Base-by-base conservation (phyloP, 2,329 filamentous ascomycete genomes). In the Fusarium sororula region DNA sequence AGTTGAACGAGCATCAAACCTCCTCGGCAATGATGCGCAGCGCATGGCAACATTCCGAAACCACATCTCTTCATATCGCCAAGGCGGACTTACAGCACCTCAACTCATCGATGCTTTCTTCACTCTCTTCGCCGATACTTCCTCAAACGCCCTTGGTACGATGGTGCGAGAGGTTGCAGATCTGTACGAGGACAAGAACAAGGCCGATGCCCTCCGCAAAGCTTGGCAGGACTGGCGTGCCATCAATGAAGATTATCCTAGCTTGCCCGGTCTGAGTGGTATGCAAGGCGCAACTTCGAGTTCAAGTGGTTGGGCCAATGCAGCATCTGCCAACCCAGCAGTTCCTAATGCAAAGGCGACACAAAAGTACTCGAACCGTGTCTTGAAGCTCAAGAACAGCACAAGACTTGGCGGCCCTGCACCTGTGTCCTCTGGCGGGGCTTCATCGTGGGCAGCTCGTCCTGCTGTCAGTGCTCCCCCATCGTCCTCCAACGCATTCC, bases 181-280 rank as follows among this genome's bases (percentile, higher is more conserved):
- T 59, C 90, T 99, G 17, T 98, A 96, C 77, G 96, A 99, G 76
- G 92, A 97, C 75, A 88, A 92, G 56, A 80, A 82, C 24, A 98
- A 97, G 80, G 90, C 90, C 3, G 91, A 92, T 59, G 87, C 86
- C 2, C 85, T 99, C 7, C 89, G 95, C 32, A 92, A 92, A 77
- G 94, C 95, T 3, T 98, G 96, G 95, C 94, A 94, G 76, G 94
- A 98, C 82, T 98, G 96, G 94, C 94, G 94, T 53, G 95, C 95
- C 42, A 96, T 97, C 83, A 97, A 97, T 75, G 95, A 98, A 82
- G 95, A 98, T 81, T 98, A 98, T 76, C 96, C 96, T 1, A 94
- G 93, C 4, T 86, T 98, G 2, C 95, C 96, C 3, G 92, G 93
- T 0, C 88, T 94, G 2, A 89, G 89, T 62, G 92, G 92, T 57